Percentiles rank a stretch among this genome's conserved stretches.
Evolutionary conservation across 2,329 filamentous ascomycete species (phyloP).

Genomic region (Endocalyx cinctus): DNA sequence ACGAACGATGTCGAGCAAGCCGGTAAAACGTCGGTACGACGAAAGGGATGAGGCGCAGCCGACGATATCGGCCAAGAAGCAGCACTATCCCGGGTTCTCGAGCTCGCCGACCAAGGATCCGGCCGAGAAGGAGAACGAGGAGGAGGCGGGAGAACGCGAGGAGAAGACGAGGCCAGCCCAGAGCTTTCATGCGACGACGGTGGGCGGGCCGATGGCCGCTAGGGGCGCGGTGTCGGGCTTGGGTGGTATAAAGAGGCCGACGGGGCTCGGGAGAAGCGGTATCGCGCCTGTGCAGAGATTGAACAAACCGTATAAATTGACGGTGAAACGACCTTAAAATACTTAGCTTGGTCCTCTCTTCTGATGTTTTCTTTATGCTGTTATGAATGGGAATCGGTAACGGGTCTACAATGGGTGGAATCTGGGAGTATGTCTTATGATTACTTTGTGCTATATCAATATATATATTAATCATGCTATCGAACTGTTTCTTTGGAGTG

Average conservation of each 20-base stretch:
- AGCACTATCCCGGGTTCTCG: slow-evolving; percentile 55
- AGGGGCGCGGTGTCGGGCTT: too few relatives aligned
- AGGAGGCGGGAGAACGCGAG: slow-evolving; percentile 25
- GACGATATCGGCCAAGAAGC: slow-evolving; percentile 31
- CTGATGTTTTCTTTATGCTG: too few relatives aligned
- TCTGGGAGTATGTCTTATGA: too few relatives aligned
- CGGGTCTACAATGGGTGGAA: too few relatives aligned
- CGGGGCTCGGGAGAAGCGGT: slow-evolving; percentile 35
- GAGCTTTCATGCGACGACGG: slow-evolving; percentile 50
- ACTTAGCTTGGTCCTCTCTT: too few relatives aligned
- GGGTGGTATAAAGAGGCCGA: slow-evolving; percentile 38
- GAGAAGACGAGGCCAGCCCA: slow-evolving; percentile 35
- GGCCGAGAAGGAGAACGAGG: slow-evolving; percentile 21
- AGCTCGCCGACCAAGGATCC: slow-evolving; percentile 43
- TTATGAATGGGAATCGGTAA: too few relatives aligned
- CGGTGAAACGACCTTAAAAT: slow-evolving; percentile 41
- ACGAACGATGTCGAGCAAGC: slow-evolving; percentile 28
- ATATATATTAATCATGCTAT: too few relatives aligned
- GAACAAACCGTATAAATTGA: slow-evolving; percentile 54
- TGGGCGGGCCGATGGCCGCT: slow-evolving; percentile 30
- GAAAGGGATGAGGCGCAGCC: neutral
- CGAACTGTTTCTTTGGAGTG: too few relatives aligned
- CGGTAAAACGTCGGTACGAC: slow-evolving; percentile 14
- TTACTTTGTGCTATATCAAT: too few relatives aligned
- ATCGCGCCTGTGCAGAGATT: slow-evolving; percentile 47